These are phyloP conservation scores for Dioszegia aurantiaca DNA, from an alignment of 768 basidiomycete species.

Conservation along the genomic window DNA sequence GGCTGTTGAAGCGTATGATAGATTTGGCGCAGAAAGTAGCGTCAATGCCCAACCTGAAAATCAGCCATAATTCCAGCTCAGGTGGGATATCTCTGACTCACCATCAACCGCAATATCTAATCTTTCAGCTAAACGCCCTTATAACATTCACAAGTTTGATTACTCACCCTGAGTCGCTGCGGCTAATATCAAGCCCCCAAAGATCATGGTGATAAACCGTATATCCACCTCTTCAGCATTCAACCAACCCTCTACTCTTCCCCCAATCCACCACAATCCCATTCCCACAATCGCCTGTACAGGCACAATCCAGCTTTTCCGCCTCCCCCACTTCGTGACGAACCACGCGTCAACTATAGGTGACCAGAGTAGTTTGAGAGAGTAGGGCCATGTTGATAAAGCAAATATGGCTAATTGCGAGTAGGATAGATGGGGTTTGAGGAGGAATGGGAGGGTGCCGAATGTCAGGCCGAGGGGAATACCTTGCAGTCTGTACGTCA, in stretches of 20 bases:
- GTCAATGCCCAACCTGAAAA: conserved; percentile 55
- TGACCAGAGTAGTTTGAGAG: conserved; percentile 93
- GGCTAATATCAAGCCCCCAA: conserved; percentile 85
- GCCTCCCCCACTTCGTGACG: conserved; percentile 67
- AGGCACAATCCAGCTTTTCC: conserved; percentile 98
- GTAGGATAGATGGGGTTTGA: conserved; percentile 92
- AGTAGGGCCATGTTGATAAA: conserved; percentile 74
- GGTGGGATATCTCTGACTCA: conserved; percentile 50
- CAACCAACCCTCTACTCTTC: conserved; percentile 70
- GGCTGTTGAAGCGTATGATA: conserved; percentile 95
- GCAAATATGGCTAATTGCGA: conserved; percentile 94
- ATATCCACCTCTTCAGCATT: conserved; percentile 78
- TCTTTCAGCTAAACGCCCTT: conserved; percentile 1
- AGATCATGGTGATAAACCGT: conserved; percentile 71
- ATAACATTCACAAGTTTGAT: background rate
- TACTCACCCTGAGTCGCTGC: conserved; percentile 76
- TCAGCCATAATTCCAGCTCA: background rate
- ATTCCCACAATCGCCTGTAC: conserved; percentile 88
- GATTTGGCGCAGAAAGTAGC: conserved; percentile 79
- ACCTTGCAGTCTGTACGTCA: conserved; percentile 60
- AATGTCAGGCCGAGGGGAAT: conserved; percentile 92
- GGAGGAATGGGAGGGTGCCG: conserved; percentile 93
- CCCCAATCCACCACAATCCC: conserved; percentile 58
- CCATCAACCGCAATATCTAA: conserved; percentile 90
- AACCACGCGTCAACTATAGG: conserved; percentile 94